phyloP scores from a whole-genome alignment of 164 flowering plant genomes.

The Stephania japonica region DNA sequence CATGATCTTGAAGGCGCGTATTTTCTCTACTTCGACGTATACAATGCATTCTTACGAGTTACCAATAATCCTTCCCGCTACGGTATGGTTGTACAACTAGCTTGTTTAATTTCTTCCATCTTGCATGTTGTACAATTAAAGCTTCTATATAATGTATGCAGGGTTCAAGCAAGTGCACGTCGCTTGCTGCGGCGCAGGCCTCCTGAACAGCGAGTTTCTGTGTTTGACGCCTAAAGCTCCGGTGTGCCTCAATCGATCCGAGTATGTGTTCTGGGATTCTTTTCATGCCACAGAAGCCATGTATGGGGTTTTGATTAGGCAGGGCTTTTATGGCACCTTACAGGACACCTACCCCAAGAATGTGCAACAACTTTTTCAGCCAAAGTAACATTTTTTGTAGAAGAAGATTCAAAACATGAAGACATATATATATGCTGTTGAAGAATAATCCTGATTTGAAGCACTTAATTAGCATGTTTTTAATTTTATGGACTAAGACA shows the following conservation, averaged over 20 bases:
- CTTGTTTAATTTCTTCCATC: no score
- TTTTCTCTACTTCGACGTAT: slow-evolving; percentile 10
- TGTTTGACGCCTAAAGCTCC: not conserved
- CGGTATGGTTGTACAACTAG: no score
- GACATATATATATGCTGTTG: no score
- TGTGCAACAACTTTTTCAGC: not conserved
- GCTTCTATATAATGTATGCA: no score
- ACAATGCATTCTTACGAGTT: not conserved
- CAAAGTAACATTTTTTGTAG: no score
- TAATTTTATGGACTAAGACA: no score
- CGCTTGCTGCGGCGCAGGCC: slow-evolving; percentile 6
- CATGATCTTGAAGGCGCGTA: not conserved
- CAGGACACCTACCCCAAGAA: slow-evolving; percentile 5
- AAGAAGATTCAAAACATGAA: no score
- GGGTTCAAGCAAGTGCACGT: slow-evolving; percentile 8
- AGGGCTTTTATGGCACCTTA: slow-evolving; percentile 1
- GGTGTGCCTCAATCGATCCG: slow-evolving; percentile 5
- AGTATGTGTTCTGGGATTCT: slow-evolving; percentile 13
- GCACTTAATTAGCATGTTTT: no score
- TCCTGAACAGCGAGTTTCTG: not conserved
- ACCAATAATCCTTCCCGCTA: slow-evolving; percentile 2
- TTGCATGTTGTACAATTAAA: not conserved
- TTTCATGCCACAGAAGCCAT: slow-evolving; percentile 11
- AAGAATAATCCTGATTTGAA: no score
- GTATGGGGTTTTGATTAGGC: slow-evolving; percentile 3